These are phyloP conservation scores for Candida xyloterini DNA, from an alignment of 805 yeast genomes.

Conservation along the genomic window DNA sequence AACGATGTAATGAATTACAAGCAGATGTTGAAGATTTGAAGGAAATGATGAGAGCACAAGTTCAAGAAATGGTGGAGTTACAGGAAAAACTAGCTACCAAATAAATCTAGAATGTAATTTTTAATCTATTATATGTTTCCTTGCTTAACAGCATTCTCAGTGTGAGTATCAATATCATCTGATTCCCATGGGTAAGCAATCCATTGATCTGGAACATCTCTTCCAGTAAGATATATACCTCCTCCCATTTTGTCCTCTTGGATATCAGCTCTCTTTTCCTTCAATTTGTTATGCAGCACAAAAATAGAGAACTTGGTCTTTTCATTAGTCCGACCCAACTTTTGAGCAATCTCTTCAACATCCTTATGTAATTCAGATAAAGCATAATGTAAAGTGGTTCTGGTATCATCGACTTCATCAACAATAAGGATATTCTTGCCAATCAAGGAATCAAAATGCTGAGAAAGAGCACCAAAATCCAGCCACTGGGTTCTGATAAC, in stretches of 20 bases:
- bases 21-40: constrained; percentile 91
- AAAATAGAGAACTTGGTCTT: constrained; percentile 69
- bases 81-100: constrained; percentile 35
- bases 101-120: not conserved
- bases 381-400: constrained; percentile 86
- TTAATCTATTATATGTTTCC: constrained; percentile 46
- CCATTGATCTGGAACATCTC: constrained; percentile 76
- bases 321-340: constrained; percentile 56
- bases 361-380: constrained; percentile 70
- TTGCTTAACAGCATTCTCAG: constrained; percentile 60
- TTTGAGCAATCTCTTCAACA: constrained; percentile 56
- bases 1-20: constrained; percentile 74
- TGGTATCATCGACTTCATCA: constrained; percentile 90
- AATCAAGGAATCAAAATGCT: constrained; percentile 70
- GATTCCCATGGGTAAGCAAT: constrained; percentile 93
- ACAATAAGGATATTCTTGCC: constrained; percentile 81
- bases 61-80: constrained; percentile 76
- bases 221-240: constrained; percentile 70
- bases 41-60: constrained; percentile 77
- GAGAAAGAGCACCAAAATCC: constrained; percentile 68
- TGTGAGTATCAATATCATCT: constrained; percentile 73
- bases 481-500: constrained; percentile 90
- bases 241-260: constrained; percentile 59
- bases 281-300: constrained; percentile 80
- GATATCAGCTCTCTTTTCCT: constrained; percentile 74